These are phyloP conservation scores for Penicillium dipodomyicola DNA, from an alignment of 495 filamentous ascomycete genomes.

Conservation along the genomic window DNA sequence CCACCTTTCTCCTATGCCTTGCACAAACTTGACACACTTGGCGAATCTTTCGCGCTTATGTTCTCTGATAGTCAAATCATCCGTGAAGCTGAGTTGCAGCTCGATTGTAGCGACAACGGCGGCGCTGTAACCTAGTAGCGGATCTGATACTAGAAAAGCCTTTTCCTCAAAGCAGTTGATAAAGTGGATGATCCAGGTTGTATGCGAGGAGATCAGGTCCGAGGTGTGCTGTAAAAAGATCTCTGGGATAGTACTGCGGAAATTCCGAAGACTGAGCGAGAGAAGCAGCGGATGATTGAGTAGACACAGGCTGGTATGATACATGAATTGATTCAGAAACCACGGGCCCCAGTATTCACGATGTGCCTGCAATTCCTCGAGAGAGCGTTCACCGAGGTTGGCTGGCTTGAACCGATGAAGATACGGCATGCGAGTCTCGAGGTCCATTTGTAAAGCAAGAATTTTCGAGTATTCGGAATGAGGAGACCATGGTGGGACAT, in stretches of 20 bases:
- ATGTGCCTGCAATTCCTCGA: constrained; percentile 39
- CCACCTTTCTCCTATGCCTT: constrained; percentile 40
- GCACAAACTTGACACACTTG: constrained; percentile 48
- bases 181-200: constrained; percentile 50
- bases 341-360: constrained; percentile 50
- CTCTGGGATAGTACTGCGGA: constrained; percentile 47
- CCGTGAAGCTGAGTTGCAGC: constrained; percentile 48
- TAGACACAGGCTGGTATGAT: constrained; percentile 50
- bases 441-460: constrained; percentile 47
- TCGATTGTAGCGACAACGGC: constrained; percentile 52
- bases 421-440: constrained; percentile 48
- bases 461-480: constrained; percentile 50
- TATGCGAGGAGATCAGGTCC: constrained; percentile 47
- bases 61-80: constrained; percentile 34
- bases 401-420: constrained; percentile 47
- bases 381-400: constrained; percentile 39
- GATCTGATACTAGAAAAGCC: constrained; percentile 44
- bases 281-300: constrained; percentile 49
- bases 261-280: constrained; percentile 45
- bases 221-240: constrained; percentile 51
- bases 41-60: constrained; percentile 46
- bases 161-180: constrained; percentile 48
- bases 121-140: constrained; percentile 48
- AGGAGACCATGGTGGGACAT: constrained; percentile 49
- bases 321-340: constrained; percentile 49